Evolutionary conservation across 169 alveolate species (phyloP).

Genomic region (Plasmodium reichenowi): DNA sequence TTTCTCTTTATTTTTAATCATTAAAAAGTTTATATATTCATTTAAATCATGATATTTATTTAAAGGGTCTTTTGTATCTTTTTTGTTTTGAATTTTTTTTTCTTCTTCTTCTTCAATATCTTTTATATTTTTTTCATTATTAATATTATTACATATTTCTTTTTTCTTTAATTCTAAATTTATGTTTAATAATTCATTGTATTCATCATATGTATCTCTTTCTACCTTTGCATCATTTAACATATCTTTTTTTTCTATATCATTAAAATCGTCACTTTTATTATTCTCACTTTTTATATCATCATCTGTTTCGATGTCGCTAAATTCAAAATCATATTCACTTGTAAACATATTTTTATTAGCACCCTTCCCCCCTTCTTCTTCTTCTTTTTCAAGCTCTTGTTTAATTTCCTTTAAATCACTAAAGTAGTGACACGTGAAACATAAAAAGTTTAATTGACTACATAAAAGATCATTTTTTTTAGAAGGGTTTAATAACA

Average conservation of each 20-base stretch:
- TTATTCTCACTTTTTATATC: neutral
- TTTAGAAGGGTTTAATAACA: slow-evolving; percentile 39
- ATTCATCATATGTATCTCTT: neutral
- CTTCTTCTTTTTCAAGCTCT: neutral
- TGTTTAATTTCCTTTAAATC: neutral
- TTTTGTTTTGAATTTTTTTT: neutral
- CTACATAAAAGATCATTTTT: slow-evolving; percentile 53
- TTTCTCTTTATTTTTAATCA: slow-evolving; percentile 31
- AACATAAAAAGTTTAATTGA: slow-evolving; percentile 33
- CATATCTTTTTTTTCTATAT: neutral
- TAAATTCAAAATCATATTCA: neutral
- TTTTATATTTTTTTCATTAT: neutral
- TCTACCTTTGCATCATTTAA: neutral
- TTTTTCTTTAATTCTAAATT: slow-evolving; percentile 26
- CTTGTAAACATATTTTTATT: neutral
- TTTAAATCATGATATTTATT: slow-evolving; percentile 16
- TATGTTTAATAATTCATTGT: slow-evolving; percentile 2
- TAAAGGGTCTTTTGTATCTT: slow-evolving; percentile 14
- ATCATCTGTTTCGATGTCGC: neutral
- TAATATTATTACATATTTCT: slow-evolving; percentile 21
- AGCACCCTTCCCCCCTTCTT: neutral
- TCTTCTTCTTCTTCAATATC: slow-evolving; percentile 2
- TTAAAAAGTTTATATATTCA: slow-evolving; percentile 38
- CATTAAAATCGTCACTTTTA: neutral
- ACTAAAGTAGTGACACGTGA: slow-evolving; percentile 34